Conservation (phyloP, 768 basidiomycete genomes). For the Sutorius australiensis region DNA sequence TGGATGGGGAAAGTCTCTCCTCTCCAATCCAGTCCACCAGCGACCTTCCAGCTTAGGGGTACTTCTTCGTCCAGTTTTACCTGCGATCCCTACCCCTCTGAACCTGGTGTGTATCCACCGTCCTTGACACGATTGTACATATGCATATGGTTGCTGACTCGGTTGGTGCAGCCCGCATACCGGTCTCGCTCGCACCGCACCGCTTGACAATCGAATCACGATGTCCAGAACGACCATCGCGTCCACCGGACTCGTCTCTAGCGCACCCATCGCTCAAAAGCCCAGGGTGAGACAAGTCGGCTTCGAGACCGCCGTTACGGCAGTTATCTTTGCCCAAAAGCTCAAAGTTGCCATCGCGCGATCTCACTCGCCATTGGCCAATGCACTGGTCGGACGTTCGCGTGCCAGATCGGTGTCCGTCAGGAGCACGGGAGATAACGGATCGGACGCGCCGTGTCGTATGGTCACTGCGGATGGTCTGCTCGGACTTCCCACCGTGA, state of each 20-base stretch:
- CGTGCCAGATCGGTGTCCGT: slow-evolving; percentile 7
- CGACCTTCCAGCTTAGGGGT: not conserved
- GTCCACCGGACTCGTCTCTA: not conserved
- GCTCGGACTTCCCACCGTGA: not conserved
- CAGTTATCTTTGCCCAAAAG: slow-evolving; percentile 20
- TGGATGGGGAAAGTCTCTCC: not conserved
- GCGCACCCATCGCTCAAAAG: not conserved
- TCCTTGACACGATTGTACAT: not conserved
- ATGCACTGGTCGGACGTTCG: not conserved
- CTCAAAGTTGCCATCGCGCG: slow-evolving; percentile 19
- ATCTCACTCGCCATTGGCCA: not conserved
- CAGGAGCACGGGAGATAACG: not conserved
- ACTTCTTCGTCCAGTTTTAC: not conserved
- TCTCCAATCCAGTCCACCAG: not conserved
- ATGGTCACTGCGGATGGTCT: not conserved
- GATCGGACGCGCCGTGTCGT: not conserved
- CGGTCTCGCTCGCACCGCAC: not conserved
- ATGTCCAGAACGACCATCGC: slow-evolving; percentile 1
- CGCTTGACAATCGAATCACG: not conserved
- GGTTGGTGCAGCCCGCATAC: not conserved
- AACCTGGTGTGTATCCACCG: slow-evolving; percentile 3
- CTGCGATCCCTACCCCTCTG: not conserved
- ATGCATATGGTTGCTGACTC: slow-evolving; percentile 1
- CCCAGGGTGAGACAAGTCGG: slow-evolving; percentile 12
- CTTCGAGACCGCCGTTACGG: slow-evolving; percentile 23